A percentile compares a stretch with the other conserved stretches of the same genome.
Conservation (phyloP, 306 rosid genomes). For the Ammopiptanthus mongolicus region DNA sequence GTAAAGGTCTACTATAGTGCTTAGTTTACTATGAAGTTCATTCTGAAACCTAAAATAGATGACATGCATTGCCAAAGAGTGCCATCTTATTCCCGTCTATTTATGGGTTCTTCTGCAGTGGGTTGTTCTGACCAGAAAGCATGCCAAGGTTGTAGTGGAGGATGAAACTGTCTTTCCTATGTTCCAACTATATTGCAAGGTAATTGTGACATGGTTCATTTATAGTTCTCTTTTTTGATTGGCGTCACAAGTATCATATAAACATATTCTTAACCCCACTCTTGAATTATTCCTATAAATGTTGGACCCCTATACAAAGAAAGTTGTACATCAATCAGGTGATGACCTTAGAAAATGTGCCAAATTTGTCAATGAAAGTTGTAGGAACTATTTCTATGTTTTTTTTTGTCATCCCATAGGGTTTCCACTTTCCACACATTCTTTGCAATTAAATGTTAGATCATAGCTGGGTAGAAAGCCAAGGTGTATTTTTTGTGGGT, state of each 20-base stretch:
- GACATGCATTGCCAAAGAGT: neutral
- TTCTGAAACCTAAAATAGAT: slow-evolving; percentile 10
- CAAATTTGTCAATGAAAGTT: slow-evolving; percentile 7
- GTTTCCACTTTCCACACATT: neutral
- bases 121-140: slow-evolving; percentile 89
- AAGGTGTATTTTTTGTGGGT: neutral
- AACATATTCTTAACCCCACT: neutral
- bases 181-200: slow-evolving; percentile 88
- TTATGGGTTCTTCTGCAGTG: slow-evolving; percentile 51
- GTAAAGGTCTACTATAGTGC: slow-evolving; percentile 31
- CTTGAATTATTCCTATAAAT: neutral
- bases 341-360: neutral
- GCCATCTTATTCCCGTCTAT: slow-evolving; percentile 20
- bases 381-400: neutral
- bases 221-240: neutral
- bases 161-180: slow-evolving; percentile 70
- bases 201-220: slow-evolving; percentile 9
- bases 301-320: neutral
- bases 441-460: neutral
- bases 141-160: slow-evolving; percentile 75
- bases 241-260: neutral
- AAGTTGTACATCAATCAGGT: neutral
- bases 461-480: neutral
- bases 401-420: neutral
- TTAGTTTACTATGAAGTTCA: slow-evolving; percentile 6